Evolutionary conservation across 169 alveolate genomes (phyloP), one percentile per base, ranked within the genome.

Genomic region (Toxoplasma gondii): DNA sequence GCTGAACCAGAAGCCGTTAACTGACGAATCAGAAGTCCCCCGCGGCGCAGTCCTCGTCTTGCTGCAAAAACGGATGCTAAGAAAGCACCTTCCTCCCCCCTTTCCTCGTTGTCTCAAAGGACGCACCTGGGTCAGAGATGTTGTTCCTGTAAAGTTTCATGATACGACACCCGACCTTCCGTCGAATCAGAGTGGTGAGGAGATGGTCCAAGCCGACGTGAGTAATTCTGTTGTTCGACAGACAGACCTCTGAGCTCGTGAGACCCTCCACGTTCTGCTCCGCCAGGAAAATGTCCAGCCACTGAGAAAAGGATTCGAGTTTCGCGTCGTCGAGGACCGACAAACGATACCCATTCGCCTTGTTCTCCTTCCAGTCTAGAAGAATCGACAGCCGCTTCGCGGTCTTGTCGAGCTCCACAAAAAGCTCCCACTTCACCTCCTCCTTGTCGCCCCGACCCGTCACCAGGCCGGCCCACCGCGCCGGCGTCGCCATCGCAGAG

Each of bases 201-300:
- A 74, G 43, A 19, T 74, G 38, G 43, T 74, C 84, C 31, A 74
- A 44, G 1, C 84, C 84, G 24, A 12, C 84, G 84, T 74, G 84
- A 22, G 84, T 34, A 24, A 74, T 74, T 7, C 84, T 41, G 43
- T 74, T 74, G 84, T 74, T 74, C 12, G 84, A 74, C n/a, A 74
- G 84, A 7, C 24, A 74, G 27, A 74, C 43, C 44, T 74, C 84
- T 2, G 84, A 74, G 39, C 84, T 17, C 45, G 45, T 5, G 84
- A 36, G 74, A 31, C 74, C 74, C 7, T 16, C n/a, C 7, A 27
- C 74, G n/a, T 64, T 64, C 74, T 64, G 74, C 67, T 82, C 36
- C 36, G 34, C 64, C n/a, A 82, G 90, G 64, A 41, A 82, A 4
- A 4, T 31, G 90, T 82, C 90, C 10, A 82, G 90, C 90, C 90